Base-by-base conservation (phyloP, 805 yeast species). In the Candida nitratophila region DNA sequence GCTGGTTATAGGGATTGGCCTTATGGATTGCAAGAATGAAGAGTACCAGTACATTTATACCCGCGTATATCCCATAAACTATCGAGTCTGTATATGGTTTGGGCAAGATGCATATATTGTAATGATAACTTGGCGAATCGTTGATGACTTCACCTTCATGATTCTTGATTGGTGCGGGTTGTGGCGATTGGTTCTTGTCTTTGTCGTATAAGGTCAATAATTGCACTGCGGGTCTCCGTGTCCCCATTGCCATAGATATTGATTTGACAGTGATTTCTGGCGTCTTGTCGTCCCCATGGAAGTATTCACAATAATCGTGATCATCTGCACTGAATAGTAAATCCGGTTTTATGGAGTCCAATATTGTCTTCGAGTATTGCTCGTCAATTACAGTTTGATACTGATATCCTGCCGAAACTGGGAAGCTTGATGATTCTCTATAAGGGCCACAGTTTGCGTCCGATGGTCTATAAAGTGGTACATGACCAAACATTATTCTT, bases 301-400 rank as follows among this genome's bases (percentile, higher is more conserved):
- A 64, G 27, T 83, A 73, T 50, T 85, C 87, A 62, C 99, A 93
- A 52, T 86, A 89, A 61, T 93, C 99, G 63, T 93, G 99, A 59
- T 93, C 98, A 60, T 93, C 99, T 2, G 98, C 99, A 11, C 93
- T 79, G 54, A 90, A 84, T 3, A 86, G 71, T n/a, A 81, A 61
- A 16, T 70, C 71, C 0, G 99, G 99, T 39, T 72, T 66, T 3
- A 90, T 55, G 5, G 62, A 65, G 1, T 66, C 49, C 41, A 93
- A 65, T 11, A 93, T 24, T 71, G 19, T 75, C 71, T 35, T 76
- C 70, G 0, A 90, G 66, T 2, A 81, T 54, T 11, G 73, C 17
- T 74, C 66, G 44, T 80, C 83, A 11, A 93, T 70, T 4, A 86
- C 88, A 0, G 96, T 90, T 61, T 90, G 96, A 60, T 90, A 93